Evolutionary conservation across 2,329 filamentous ascomycete genomes (phyloP), one percentile per base, ranked within the genome.

Genomic region (Penicillium sp.): DNA sequence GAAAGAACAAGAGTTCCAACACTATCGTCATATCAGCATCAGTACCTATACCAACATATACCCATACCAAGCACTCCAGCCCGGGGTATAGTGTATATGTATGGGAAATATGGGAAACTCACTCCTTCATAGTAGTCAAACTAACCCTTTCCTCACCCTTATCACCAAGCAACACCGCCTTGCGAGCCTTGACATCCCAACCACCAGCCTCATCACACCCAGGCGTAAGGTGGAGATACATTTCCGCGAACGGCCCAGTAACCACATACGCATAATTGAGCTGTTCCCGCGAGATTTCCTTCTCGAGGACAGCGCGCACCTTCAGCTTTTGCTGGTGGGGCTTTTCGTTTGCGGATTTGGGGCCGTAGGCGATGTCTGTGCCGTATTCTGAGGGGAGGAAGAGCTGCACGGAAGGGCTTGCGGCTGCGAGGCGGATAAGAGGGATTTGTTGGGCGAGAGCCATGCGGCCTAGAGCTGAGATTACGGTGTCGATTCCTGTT

Each of bases 81-180:
- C n/a, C n/a, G n/a, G 9, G 26, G 9, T 27, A 27, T 27, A 9
- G 26, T 6, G 26, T 37, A n/a, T n/a, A n/a, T n/a, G n/a, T n/a
- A n/a, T 3, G 11, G 20, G 29, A 37, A 25, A 33, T 20, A 6
- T 41, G 33, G 15, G 29, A 45, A 55, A 78, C 83, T 75, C 73
- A 88, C 86, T 92, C 89, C 22, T 78, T 75, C 84, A 89, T 89
- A 2, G 85, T 88, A 2, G 86, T 90, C 63, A 92, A 82, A 33
- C 85, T 86, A 57, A 90, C 79, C 56, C 76, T 80, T 20, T 80
- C 85, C 35, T 85, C 75, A 0, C 86, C 87, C 58, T 59, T 47
- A 14, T 82, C 82, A 2, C 82, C 87, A 20, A 90, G 66, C 14
- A 92, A 66, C 2, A 82, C 76, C 0, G 88, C 88, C 54, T 77